phyloP scores from a whole-genome alignment of 2,329 filamentous ascomycete genomes.

The Microthyrium microscopicum region DNA sequence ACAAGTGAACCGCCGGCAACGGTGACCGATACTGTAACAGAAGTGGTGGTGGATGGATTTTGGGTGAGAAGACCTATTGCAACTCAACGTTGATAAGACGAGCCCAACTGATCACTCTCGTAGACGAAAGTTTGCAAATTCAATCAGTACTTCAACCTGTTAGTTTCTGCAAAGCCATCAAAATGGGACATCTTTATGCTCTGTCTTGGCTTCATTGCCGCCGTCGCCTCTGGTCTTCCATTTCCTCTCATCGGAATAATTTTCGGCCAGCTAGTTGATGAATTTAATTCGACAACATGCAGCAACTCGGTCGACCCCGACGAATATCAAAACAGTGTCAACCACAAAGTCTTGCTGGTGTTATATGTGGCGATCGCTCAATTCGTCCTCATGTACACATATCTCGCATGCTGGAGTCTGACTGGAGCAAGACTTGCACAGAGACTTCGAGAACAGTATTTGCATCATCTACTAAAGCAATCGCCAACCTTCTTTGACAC shows the following conservation, averaged over 20 bases:
- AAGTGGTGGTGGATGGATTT: too few species aligned
- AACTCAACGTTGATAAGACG: too few species aligned
- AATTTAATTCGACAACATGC: slow-evolving; percentile 42
- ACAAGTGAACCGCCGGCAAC: too few species aligned
- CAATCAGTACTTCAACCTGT: background rate
- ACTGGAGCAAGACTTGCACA: slow-evolving; percentile 47
- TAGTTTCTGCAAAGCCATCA: slow-evolving; percentile 5
- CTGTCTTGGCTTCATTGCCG: slow-evolving; percentile 24
- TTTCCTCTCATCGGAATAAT: slow-evolving; percentile 48
- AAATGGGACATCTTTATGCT: slow-evolving; percentile 16
- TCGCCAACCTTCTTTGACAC: slow-evolving; percentile 49
- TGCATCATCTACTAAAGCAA: slow-evolving; percentile 41
- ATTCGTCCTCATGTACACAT: slow-evolving; percentile 46
- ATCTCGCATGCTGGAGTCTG: slow-evolving; percentile 48
- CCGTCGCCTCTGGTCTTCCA: slow-evolving; percentile 43
- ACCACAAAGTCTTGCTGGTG: slow-evolving; percentile 41
- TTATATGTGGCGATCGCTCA: slow-evolving; percentile 48
- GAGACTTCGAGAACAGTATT: slow-evolving; percentile 43
- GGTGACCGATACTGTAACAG: too few species aligned
- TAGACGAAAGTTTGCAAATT: too few species aligned
- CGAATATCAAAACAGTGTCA: slow-evolving; percentile 28
- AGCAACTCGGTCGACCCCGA: slow-evolving; percentile 9
- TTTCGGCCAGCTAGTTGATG: slow-evolving; percentile 46
- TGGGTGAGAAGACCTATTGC: too few species aligned
- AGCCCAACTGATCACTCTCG: too few species aligned